Percentiles rank a stretch among this genome's conserved stretches.
phyloP scores from a whole-genome alignment of 1,284 basidiomycete species.

The Fomitiporia mediterranea region DNA sequence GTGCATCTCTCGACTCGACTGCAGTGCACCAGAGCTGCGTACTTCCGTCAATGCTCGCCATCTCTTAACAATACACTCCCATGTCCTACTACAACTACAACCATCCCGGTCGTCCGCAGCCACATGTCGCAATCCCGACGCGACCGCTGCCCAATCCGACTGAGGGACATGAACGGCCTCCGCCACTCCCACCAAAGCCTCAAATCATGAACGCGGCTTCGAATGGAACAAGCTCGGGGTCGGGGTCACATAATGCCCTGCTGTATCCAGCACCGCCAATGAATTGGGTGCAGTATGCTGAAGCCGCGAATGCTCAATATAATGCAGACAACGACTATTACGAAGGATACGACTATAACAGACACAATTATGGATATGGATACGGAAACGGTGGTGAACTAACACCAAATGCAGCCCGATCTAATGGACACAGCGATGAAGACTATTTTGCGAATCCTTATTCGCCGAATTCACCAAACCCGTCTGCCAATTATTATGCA shows the following conservation, averaged over 20 bases:
- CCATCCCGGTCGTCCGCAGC: conserved; percentile 4
- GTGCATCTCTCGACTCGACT: not conserved
- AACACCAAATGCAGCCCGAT: not conserved
- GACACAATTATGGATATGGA: not conserved
- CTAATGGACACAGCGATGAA: not conserved
- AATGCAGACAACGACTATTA: conserved; percentile 2
- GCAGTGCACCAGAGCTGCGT: not conserved
- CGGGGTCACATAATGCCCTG: not conserved
- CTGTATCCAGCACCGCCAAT: conserved; percentile 1
- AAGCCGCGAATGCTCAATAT: conserved; percentile 9
- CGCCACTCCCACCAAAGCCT: conserved; percentile 1
- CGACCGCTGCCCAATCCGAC: not conserved
- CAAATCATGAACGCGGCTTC: not conserved
- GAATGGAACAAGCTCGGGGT: too few relatives aligned
- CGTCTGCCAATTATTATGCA: not conserved
- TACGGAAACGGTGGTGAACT: not conserved
- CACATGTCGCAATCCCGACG: conserved; percentile 8
- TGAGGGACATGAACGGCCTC: not conserved
- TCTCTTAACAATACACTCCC: not conserved
- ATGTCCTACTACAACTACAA: not conserved
- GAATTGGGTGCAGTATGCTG: conserved; percentile 12
- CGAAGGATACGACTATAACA: not conserved
- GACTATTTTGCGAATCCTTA: conserved; percentile 9
- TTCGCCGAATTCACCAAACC: conserved; percentile 5
- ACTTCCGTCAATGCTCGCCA: not conserved